These are phyloP conservation scores for Waltergamsia citrina DNA, from an alignment of 2,329 filamentous ascomycete species.

Conservation along the genomic window DNA sequence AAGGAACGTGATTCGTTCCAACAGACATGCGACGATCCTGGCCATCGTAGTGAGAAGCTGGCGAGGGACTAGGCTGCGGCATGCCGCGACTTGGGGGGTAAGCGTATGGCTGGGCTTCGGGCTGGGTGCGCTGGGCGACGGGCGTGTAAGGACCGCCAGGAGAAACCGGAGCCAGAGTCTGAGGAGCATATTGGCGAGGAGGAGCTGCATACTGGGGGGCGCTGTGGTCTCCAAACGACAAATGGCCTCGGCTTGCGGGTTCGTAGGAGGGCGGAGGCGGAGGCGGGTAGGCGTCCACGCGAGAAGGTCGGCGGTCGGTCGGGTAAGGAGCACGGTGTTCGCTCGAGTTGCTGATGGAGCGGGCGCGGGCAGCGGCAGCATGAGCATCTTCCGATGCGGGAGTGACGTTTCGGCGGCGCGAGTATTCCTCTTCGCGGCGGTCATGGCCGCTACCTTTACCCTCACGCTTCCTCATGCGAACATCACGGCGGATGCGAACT, in stretches of 20 bases:
- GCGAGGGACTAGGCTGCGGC: conserved; percentile 19
- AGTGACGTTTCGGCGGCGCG: conserved; percentile 22
- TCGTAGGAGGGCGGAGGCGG: conserved; percentile 24
- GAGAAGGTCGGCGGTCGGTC: conserved; percentile 33
- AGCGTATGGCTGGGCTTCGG: conserved; percentile 27
- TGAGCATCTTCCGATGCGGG: conserved; percentile 21
- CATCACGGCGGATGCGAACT: conserved; percentile 89
- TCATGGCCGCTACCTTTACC: conserved; percentile 50
- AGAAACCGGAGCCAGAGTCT: conserved; percentile 22
- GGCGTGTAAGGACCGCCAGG: conserved; percentile 22
- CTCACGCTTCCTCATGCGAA: conserved; percentile 80
- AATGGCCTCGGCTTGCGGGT: conserved; percentile 15
- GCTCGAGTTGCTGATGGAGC: conserved; percentile 52
- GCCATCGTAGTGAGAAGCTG: conserved; percentile 20
- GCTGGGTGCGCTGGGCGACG: conserved; percentile 22
- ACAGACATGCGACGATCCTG: conserved; percentile 27
- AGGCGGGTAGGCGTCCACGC: conserved; percentile 30
- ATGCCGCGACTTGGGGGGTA: conserved; percentile 16
- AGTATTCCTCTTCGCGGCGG: conserved; percentile 56
- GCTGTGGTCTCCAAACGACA: conserved; percentile 26
- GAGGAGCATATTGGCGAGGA: conserved; percentile 25
- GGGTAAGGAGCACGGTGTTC: conserved; percentile 33
- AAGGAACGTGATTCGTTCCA: too few relatives aligned
- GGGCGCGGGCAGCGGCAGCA: conserved; percentile 31
- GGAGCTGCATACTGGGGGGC: conserved; percentile 24